Base-by-base conservation (phyloP, 805 yeast species). In the Jamesozyma gamospora region DNA sequence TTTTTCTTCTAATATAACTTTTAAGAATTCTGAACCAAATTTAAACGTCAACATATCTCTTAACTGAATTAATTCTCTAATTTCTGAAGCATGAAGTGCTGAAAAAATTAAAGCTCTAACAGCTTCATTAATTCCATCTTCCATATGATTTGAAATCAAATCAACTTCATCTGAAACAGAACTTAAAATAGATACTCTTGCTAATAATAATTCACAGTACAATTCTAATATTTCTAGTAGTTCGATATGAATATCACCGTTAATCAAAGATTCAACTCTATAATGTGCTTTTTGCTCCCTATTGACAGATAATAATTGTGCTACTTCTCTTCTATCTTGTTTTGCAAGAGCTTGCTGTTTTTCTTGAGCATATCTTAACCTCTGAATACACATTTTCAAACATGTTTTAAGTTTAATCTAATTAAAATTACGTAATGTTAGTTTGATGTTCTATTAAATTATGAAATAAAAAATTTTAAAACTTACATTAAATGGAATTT, bases 201-300 rank as follows among this genome's bases (percentile, higher is more conserved):
- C 95, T 35, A 82, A 69, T 16, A 84, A 57, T 4, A 86, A 64
- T 59, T 87, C 95, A 53, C 95, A 80, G 56, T 84, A 84, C 15
- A 87, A 64, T 59, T 87, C 95, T 35, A 86, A 60, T 34, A 75
- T 74, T 57, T 87, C 95, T 39, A 86, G 63, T 18, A 86, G 64
- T 61, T 86, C 95, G 17, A 82, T 74, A 51, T 79, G 75, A 26
- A 83, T 74, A 53, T 86, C 96, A 48, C 84, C 90, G 28, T 88
- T 70, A 26, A 87, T 82, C 41, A 86, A 74, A 50, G 82, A 82
- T 56, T 86, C 96, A 3, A 84, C 90, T 36, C 94, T 63, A 41
- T 85, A 85, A 41, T 72, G 72, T 10, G 95, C 95, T 50, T 87
- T 82, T 37, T 80, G 78, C 45, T 84, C 88, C 53, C 83, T 85